Evolutionary conservation across 306 rosid genomes (phyloP), one percentile per base, ranked within the genome.

Genomic region (Casuarina cunninghamiana): DNA sequence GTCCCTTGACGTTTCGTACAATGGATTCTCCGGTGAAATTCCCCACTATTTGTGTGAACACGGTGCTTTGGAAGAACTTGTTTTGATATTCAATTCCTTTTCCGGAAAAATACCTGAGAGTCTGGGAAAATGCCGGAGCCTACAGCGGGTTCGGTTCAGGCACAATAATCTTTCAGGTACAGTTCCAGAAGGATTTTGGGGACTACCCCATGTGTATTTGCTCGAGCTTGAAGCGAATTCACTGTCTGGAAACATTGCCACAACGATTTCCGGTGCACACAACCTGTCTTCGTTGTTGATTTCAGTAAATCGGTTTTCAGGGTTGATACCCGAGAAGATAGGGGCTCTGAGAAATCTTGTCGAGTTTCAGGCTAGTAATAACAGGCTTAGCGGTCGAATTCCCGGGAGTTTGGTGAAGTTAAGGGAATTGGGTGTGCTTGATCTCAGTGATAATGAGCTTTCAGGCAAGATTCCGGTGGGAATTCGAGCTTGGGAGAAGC

Each of bases 121-220:
- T 81, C 84, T 88, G 1, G 95, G 86, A 32, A 75, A 84, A 7
- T 92, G 95, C 68, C 62, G 11, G 77, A 88, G 86, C 76, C 84
- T 92, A 66, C 39, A 16, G 55, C 81, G 97, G 82, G 85, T 90
- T 68, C 75, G 97, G 63, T 71, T 92, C 26, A 82, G 84, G 83
- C 85, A 90, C 67, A 92, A 92, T 72, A 81, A 86, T 19, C 87
- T 92, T 8, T 84, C 89, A n/a, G 97, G 93, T 58, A 37, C 38
- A 17, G 93, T 92, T 75, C 95, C 95, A 37, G 89, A 82, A 53
- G 83, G 69, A 8, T 19, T 92, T 38, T 92, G 97, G 97, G 93
- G 93, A 69, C 69, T 92, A 65, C 95, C 90, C n/a, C 88, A 75
- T 19, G 60, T 90, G 60, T 72, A 49, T 75, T 55, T 83, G 19